phyloP scores from a whole-genome alignment of 1,139 yeast species.

The Candida labiduridarum region DNA sequence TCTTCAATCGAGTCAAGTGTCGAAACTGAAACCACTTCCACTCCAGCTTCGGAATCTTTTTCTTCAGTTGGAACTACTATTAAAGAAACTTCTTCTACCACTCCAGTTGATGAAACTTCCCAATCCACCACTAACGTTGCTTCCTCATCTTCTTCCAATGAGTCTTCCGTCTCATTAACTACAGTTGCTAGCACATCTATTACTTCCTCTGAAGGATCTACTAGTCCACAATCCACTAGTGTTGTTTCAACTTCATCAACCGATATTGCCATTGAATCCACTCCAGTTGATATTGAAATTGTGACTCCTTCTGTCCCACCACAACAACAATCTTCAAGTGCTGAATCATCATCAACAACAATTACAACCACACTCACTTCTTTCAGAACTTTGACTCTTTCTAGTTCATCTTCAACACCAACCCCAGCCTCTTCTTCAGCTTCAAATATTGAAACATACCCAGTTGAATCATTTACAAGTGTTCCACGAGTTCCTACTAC shows the following conservation, averaged over 20 bases:
- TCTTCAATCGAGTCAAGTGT: neutral
- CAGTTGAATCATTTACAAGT: neutral
- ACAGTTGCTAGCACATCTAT: neutral
- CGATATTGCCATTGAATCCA: slow-evolving; percentile 7
- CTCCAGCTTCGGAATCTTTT: neutral
- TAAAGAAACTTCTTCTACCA: neutral
- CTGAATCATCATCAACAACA: neutral
- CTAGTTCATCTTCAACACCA: slow-evolving; percentile 1
- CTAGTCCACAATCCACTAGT: neutral
- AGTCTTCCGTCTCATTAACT: neutral
- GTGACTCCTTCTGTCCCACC: slow-evolving; percentile 2
- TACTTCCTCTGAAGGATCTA: slow-evolving; percentile 1
- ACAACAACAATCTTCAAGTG: neutral
- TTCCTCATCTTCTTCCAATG: neutral
- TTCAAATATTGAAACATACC: neutral
- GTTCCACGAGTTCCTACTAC: neutral
- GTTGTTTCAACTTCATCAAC: slow-evolving; percentile 5
- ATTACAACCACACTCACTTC: slow-evolving; percentile 8
- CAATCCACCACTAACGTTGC: neutral
- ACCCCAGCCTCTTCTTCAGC: neutral
- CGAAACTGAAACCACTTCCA: neutral
- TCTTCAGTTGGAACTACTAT: neutral
- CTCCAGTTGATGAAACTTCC: neutral
- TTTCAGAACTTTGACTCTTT: slow-evolving; percentile 1
- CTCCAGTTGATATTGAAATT: neutral